A percentile compares a stretch with the other conserved stretches of the same genome.
phyloP scores from a whole-genome alignment of 2,329 filamentous ascomycete species.

The Cyanodermella asteris region DNA sequence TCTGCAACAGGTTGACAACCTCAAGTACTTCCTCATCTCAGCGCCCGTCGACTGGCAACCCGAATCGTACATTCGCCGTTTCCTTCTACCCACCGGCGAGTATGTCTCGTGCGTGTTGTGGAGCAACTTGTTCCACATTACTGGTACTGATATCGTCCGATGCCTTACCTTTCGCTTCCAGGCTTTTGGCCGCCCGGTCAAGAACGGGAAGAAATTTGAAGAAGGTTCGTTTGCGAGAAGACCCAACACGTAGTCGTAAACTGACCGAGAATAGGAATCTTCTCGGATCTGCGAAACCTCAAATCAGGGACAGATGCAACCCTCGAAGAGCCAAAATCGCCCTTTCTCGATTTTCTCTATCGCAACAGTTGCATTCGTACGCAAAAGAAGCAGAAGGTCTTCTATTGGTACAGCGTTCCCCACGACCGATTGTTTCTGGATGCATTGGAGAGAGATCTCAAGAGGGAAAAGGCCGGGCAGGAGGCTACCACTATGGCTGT shows the following conservation, averaged over 20 bases:
- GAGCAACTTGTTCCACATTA: constrained; percentile 99
- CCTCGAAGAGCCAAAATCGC: constrained; percentile 94
- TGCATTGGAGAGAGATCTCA: constrained; percentile 86
- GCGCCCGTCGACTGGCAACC: constrained; percentile 94
- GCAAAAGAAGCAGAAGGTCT: constrained; percentile 99
- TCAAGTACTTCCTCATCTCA: constrained; percentile 99
- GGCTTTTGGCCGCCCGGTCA: constrained; percentile 91
- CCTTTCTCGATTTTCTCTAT: constrained; percentile 95
- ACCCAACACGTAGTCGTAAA: no score
- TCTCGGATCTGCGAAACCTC: constrained; percentile 91
- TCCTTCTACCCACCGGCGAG: constrained; percentile 88
- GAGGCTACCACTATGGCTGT: constrained; percentile 93
- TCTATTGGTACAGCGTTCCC: constrained; percentile 99
- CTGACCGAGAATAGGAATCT: no score
- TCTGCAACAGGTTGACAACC: constrained; percentile 91
- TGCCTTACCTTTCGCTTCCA: constrained; percentile 97
- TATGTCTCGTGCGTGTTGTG: constrained; percentile 97
- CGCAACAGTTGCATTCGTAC: constrained; percentile 99
- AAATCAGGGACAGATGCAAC: constrained; percentile 97
- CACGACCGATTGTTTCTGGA: constrained; percentile 95
- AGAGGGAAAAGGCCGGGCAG: constrained; percentile 98
- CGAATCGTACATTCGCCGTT: constrained; percentile 90
- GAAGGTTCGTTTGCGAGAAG: no score
- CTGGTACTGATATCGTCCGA: constrained; percentile 93
- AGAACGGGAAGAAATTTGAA: constrained; percentile 99